phyloP scores from a whole-genome alignment of 371 early-diverging fungal genomes.

The Gilbertella persicaria region DNA sequence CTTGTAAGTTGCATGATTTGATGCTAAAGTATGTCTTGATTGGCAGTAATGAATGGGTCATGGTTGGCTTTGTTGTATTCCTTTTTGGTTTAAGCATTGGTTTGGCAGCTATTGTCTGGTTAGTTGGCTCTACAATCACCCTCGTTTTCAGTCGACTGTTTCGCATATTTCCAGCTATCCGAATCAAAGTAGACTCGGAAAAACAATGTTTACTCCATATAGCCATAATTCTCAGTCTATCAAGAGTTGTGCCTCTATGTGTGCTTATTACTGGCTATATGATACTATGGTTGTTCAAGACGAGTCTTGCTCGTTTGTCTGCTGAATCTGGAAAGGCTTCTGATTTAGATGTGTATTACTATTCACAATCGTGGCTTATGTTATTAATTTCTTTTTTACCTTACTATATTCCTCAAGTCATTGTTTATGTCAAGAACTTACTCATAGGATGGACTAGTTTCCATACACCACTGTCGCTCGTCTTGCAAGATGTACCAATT shows the following conservation, averaged over 20 bases:
- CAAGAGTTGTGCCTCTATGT: slow-evolving; percentile 26
- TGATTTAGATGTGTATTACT: slow-evolving; percentile 38
- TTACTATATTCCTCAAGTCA: slow-evolving; percentile 40
- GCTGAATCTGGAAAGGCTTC: slow-evolving; percentile 14
- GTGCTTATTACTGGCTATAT: slow-evolving; percentile 9
- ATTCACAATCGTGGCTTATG: slow-evolving; percentile 48
- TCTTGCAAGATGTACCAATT: slow-evolving; percentile 8
- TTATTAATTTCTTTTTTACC: slow-evolving; percentile 52
- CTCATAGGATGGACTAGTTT: slow-evolving; percentile 45
- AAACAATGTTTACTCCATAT: neutral
- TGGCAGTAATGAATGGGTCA: slow-evolving; percentile 32
- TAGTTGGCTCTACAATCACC: neutral
- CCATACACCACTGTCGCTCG: neutral
- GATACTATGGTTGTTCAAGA: slow-evolving; percentile 9
- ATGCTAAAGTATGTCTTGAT: slow-evolving; percentile 15
- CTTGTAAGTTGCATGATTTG: neutral
- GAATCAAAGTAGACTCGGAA: neutral
- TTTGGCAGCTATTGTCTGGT: slow-evolving; percentile 11
- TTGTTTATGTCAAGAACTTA: slow-evolving; percentile 53
- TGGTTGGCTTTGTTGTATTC: slow-evolving; percentile 28
- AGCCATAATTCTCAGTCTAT: slow-evolving; percentile 1
- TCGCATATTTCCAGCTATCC: neutral
- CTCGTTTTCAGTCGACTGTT: slow-evolving; percentile 2
- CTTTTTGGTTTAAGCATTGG: slow-evolving; percentile 21
- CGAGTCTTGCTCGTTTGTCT: slow-evolving; percentile 3